phyloP scores from a whole-genome alignment of 2,329 filamentous ascomycete genomes.

The Neopestalotiopsis sp. region DNA sequence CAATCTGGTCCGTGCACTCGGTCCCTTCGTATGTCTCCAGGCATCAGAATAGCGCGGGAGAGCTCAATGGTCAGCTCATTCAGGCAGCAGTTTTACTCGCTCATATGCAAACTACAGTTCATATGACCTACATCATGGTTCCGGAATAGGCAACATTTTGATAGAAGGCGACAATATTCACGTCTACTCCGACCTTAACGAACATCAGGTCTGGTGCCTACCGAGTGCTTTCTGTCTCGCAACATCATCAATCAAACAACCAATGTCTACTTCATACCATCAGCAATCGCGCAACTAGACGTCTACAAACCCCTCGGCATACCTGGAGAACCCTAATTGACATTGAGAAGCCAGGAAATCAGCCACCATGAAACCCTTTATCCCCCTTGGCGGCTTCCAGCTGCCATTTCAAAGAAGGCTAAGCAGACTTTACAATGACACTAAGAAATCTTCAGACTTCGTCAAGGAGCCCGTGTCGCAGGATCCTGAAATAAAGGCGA shows the following conservation, averaged over 20 bases:
- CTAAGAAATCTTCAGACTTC: constrained; percentile 78
- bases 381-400: constrained; percentile 57
- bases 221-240: background rate
- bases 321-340: background rate
- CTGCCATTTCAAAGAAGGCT: constrained; percentile 66
- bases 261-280: background rate
- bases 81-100: constrained; percentile 1
- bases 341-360: background rate
- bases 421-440: constrained; percentile 79
- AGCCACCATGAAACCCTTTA: constrained; percentile 52
- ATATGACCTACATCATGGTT: background rate
- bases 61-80: background rate
- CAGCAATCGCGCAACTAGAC: background rate
- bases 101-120: background rate
- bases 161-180: background rate
- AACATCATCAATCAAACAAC: background rate
- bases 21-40: background rate
- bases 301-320: background rate
- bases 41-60: constrained; percentile 7
- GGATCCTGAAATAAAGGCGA: constrained; percentile 71
- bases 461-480: constrained; percentile 68
- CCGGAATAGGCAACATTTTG: constrained; percentile 2
- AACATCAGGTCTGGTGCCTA: background rate
- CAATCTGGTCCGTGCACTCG: constrained; percentile 1
- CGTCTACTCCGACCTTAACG: background rate